phyloP scores from a whole-genome alignment of 352 stramenopile genomes.

The Globisporangium camurandrum region DNA sequence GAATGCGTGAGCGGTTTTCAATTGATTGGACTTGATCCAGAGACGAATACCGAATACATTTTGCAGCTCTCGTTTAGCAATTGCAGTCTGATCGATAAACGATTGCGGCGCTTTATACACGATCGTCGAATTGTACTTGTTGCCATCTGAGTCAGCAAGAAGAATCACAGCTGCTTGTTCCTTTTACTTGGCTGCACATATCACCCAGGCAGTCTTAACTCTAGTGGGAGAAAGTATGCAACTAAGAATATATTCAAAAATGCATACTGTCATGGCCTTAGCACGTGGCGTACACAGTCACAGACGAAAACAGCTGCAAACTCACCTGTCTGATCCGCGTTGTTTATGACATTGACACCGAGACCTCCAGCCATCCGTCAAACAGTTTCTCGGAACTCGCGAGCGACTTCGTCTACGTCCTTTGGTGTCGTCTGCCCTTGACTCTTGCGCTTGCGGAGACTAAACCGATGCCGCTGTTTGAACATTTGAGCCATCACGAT shows the following conservation, averaged over 20 bases:
- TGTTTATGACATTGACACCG: too few relatives aligned
- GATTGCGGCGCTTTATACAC: background rate
- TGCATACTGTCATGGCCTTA: background rate
- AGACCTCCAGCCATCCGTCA: too few relatives aligned
- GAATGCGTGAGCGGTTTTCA: background rate
- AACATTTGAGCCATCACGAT: background rate
- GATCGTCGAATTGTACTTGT: background rate
- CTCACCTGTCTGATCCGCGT: slow-evolving; percentile 1
- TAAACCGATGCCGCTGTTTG: background rate
- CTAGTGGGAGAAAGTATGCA: background rate
- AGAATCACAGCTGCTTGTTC: background rate
- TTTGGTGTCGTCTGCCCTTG: too few relatives aligned
- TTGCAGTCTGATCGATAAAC: background rate
- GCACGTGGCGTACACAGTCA: background rate
- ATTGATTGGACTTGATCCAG: background rate
- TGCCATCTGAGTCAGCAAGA: background rate
- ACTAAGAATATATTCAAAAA: slow-evolving; percentile 2
- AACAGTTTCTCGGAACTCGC: too few relatives aligned
- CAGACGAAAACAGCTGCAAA: background rate
- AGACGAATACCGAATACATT: background rate
- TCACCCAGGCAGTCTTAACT: background rate
- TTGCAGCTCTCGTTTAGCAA: background rate
- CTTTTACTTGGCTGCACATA: background rate
- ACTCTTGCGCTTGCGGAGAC: background rate
- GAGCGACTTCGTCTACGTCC: too few relatives aligned